Conservation (phyloP, 768 basidiomycete species). For the Amanita subjunquillea region DNA sequence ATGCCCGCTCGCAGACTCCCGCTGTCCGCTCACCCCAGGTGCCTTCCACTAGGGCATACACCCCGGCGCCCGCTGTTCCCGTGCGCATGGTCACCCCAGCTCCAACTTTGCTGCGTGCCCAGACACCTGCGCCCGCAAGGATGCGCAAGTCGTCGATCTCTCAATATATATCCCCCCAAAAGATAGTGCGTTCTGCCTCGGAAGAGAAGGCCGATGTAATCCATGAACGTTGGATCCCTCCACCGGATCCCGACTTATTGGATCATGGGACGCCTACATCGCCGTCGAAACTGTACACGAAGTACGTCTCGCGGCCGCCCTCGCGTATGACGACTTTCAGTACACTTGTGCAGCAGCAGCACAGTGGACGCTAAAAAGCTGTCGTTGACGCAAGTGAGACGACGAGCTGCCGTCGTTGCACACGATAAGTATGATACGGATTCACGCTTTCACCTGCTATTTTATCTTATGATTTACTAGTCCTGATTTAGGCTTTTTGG, state of each 20-base stretch:
- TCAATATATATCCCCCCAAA: constrained; percentile 36
- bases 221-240: constrained; percentile 60
- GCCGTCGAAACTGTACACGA: constrained; percentile 2
- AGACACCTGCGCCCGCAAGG: constrained; percentile 24
- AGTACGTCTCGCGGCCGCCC: constrained; percentile 4
- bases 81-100: constrained; percentile 15
- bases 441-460: not conserved
- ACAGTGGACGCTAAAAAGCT: not conserved
- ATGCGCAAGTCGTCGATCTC: constrained; percentile 35
- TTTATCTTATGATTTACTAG: not conserved
- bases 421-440: not conserved
- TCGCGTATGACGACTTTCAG: constrained; percentile 7
- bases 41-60: constrained; percentile 19
- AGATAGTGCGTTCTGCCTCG: constrained; percentile 50
- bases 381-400: constrained; percentile 3
- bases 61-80: constrained; percentile 20
- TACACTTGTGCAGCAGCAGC: constrained; percentile 4
- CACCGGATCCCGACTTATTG: constrained; percentile 14
- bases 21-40: constrained; percentile 14
- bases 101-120: constrained; percentile 16
- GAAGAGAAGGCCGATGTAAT: constrained; percentile 51
- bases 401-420: not conserved
- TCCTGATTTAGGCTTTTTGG: not conserved
- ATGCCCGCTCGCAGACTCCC: constrained; percentile 21
- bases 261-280: constrained; percentile 4